phyloP scores from a whole-genome alignment of 441 rosid species.

The Jatropha multifida region DNA sequence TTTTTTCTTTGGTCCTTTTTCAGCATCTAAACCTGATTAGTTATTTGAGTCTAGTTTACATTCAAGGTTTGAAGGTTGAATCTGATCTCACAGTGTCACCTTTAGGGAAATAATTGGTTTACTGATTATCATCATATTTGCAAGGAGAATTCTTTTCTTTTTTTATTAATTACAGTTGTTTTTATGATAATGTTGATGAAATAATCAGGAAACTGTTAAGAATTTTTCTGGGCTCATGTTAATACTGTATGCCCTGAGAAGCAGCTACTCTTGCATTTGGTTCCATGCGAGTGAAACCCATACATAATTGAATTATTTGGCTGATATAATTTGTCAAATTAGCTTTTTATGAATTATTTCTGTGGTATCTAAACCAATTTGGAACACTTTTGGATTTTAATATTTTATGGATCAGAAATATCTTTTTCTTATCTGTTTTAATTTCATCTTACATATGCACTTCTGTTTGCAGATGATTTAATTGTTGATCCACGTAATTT shows the following conservation, averaged over 20 bases:
- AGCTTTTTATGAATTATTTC: neutral
- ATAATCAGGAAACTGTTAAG: no score
- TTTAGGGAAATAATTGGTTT: no score
- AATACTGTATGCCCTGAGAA: neutral
- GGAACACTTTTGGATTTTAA: constrained; percentile 16
- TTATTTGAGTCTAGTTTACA: no score
- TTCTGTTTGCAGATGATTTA: constrained; percentile 67
- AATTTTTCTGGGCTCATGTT: no score
- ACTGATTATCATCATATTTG: no score
- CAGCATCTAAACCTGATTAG: no score
- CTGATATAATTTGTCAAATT: neutral
- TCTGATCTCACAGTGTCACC: no score
- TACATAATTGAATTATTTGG: neutral
- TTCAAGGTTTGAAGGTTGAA: no score
- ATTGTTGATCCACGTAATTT: constrained; percentile 94
- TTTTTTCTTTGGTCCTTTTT: no score
- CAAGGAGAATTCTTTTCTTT: no score
- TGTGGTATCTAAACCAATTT: neutral
- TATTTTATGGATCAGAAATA: constrained; percentile 3
- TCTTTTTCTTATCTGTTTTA: constrained; percentile 17
- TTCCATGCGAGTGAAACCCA: neutral
- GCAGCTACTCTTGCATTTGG: constrained; percentile 3
- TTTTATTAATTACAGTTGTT: no score
- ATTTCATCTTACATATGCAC: constrained; percentile 27
- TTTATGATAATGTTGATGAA: no score